Conservation (phyloP, 805 yeast species). For the Cyberlindnera mrakii region DNA sequence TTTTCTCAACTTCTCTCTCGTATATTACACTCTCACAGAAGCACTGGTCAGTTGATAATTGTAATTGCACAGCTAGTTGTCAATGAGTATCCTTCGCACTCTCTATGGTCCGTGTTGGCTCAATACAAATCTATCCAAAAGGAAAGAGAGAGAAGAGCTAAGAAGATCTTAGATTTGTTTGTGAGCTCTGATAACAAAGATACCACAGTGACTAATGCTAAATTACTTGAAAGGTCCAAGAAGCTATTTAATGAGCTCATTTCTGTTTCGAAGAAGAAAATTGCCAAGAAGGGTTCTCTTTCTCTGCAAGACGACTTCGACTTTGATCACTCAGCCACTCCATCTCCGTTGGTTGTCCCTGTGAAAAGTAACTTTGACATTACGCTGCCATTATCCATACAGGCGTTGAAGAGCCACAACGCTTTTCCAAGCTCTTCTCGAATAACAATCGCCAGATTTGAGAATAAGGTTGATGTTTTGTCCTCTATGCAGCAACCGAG, state of each 20-base stretch:
- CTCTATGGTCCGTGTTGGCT: constrained; percentile 79
- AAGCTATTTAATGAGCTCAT: constrained; percentile 24
- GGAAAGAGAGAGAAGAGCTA: constrained; percentile 42
- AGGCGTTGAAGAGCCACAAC: constrained; percentile 32
- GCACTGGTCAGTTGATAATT: constrained; percentile 49
- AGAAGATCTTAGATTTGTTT: constrained; percentile 32
- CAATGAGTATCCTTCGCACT: constrained; percentile 67
- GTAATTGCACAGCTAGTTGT: constrained; percentile 54
- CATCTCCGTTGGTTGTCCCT: constrained; percentile 64
- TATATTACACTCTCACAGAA: constrained; percentile 53
- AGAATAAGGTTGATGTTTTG: constrained; percentile 62
- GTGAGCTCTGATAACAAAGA: constrained; percentile 19
- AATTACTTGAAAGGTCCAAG: constrained; percentile 17
- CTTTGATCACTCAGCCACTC: constrained; percentile 35
- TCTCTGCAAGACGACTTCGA: constrained; percentile 35
- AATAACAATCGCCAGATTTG: constrained; percentile 58
- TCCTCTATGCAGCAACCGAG: constrained; percentile 85
- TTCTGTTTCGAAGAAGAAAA: constrained; percentile 21
- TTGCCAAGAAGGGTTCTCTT: constrained; percentile 10
- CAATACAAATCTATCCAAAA: constrained; percentile 53
- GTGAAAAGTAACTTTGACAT: constrained; percentile 64
- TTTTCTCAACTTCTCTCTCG: constrained; percentile 83
- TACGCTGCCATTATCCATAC: constrained; percentile 48
- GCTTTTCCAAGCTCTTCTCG: constrained; percentile 40
- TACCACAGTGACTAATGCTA: constrained; percentile 10